Evolutionary conservation across 768 basidiomycete genomes (phyloP).

Genomic region (Aureoboletus auriporus): DNA sequence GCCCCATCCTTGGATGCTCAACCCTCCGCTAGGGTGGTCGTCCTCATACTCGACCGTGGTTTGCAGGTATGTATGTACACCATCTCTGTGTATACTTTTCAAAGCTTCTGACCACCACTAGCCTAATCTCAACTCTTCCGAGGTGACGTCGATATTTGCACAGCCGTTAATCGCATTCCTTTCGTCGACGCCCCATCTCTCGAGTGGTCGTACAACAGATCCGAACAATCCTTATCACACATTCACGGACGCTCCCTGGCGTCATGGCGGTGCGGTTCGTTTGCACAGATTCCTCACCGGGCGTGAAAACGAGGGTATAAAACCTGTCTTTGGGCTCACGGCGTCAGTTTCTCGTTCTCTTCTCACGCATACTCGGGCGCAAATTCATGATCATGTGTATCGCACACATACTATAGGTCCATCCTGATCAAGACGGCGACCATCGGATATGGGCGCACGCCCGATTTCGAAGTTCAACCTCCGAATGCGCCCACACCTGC

Average conservation of each 20-base stretch:
- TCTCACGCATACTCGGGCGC: neutral
- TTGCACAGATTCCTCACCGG: constrained; percentile 85
- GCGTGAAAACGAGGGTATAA: constrained; percentile 76
- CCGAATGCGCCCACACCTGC: constrained; percentile 37
- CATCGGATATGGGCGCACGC: constrained; percentile 44
- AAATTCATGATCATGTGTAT: no score
- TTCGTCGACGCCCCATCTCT: constrained; percentile 53
- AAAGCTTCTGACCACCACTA: constrained; percentile 22
- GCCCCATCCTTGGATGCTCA: neutral
- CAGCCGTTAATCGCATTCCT: constrained; percentile 79
- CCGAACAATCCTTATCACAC: constrained; percentile 55
- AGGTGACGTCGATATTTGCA: constrained; percentile 81
- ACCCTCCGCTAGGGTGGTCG: constrained; percentile 61
- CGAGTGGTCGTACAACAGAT: constrained; percentile 51
- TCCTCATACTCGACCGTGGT: constrained; percentile 76
- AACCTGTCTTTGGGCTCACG: constrained; percentile 86
- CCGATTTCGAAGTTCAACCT: constrained; percentile 44
- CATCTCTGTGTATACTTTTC: neutral
- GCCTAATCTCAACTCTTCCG: constrained; percentile 76
- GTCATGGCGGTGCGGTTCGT: constrained; percentile 39
- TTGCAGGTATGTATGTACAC: constrained; percentile 45
- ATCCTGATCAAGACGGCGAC: constrained; percentile 50
- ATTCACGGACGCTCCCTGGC: constrained; percentile 48
- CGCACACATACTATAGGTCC: constrained; percentile 28
- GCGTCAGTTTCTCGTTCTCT: constrained; percentile 49